Base-by-base conservation (phyloP, 2,329 filamentous ascomycete species). In the Graphilbum fragrans region DNA sequence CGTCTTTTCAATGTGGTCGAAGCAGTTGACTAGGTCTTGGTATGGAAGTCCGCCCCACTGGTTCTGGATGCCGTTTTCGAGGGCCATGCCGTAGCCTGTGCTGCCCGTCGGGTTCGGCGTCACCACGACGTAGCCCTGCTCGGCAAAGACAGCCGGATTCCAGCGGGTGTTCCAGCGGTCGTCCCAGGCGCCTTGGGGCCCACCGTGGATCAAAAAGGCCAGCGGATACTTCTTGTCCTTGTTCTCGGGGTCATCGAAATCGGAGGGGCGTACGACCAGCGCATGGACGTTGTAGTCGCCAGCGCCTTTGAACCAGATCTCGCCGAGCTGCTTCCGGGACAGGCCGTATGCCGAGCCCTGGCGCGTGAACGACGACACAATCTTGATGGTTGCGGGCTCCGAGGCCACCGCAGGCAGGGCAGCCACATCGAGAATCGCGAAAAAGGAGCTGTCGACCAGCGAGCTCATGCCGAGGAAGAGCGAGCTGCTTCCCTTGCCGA, bases 11-110 rank as follows among this genome's bases (percentile, higher is more conserved):
- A 94, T 72, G 57, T 84, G 77, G 49, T 90, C 80, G 55, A 87
- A 86, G 46, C 80, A 80, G 46, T 80, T 77, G 22, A 82, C 83
- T 17, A 95, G 68, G 54, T 95, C 88, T 23, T 83, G 61, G 57
- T 94, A 95, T 0, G 88, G 88, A 31, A 76, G 70, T 5, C 86
- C 85, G 47, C 87, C 88, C 88, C 88, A 94, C 49, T 93, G 71
- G 42, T 77, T 70, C 39, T 74, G 67, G 53, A 95, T 94, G 0
- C 77, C 81, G 55, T 94, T 78, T 25, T 78, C 77, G 42, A 90
- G 74, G 25, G 72, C 70, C 62, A 90, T 82, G 5, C 86, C 86
- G 52, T 87, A 94, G 3, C 85, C 82, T 5, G 84, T 87, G 52
- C 77, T 84, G 17, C 86, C 86, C 0, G 85, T 92, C 9, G 84